These are phyloP conservation scores for Russula virescens DNA, from an alignment of 768 basidiomycete genomes.

Conservation along the genomic window DNA sequence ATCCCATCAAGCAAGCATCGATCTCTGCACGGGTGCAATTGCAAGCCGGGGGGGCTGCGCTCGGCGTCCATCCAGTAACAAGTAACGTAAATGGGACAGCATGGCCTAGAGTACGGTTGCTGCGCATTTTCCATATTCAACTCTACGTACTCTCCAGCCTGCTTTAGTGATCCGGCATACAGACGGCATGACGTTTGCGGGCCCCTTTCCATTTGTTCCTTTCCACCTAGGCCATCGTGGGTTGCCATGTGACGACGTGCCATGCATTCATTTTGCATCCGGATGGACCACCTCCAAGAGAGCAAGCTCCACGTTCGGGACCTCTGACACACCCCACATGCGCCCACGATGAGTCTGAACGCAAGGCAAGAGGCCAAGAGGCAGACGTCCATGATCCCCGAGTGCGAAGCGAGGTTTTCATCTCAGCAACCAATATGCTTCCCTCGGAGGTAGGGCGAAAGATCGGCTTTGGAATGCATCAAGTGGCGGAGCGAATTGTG, in stretches of 20 bases:
- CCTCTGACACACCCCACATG: too few species aligned
- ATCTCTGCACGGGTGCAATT: slow-evolving; percentile 7
- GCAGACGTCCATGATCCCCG: too few species aligned
- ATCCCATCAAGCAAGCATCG: too few species aligned
- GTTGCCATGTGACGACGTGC: background rate
- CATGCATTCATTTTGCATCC: background rate
- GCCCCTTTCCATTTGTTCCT: background rate
- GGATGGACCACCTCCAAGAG: background rate
- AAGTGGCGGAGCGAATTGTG: background rate
- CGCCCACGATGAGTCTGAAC: too few species aligned
- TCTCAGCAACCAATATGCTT: too few species aligned
- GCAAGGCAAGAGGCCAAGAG: too few species aligned
- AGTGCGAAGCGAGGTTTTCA: too few species aligned
- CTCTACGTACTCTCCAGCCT: background rate
- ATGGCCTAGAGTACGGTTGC: background rate
- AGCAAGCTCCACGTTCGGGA: background rate
- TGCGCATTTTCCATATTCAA: slow-evolving; percentile 10
- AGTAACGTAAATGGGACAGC: too few species aligned
- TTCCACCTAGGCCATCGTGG: background rate
- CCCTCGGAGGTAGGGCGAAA: background rate
- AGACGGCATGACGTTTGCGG: too few species aligned
- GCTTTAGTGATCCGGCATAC: background rate
- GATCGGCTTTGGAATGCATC: background rate
- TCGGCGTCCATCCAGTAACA: too few species aligned
- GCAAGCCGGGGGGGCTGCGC: too few species aligned